These are phyloP conservation scores for Triticum turgidum DNA, from an alignment of 176 grass and related monocot species.

Conservation along the genomic window DNA sequence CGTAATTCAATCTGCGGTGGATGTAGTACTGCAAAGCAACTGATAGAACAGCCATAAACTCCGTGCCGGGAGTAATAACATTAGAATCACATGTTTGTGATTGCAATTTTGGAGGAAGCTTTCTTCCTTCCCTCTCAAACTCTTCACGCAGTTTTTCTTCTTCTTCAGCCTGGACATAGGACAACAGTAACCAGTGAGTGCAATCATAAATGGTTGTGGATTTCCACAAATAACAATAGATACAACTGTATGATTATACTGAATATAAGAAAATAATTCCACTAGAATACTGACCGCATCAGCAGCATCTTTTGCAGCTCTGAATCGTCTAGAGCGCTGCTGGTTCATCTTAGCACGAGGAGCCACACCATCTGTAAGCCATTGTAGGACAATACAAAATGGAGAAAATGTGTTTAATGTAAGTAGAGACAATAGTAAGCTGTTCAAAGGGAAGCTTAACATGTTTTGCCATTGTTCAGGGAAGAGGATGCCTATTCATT, in stretches of 20 bases:
- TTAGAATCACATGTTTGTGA: constrained; percentile 95
- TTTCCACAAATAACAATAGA: not conserved
- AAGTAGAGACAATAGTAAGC: not conserved
- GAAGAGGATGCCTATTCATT: not conserved
- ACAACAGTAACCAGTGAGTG: constrained; percentile 4
- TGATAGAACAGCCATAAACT: constrained; percentile 98
- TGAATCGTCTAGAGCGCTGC: constrained; percentile 93
- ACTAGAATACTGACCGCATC: constrained; percentile 79
- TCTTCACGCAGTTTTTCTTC: constrained; percentile 90
- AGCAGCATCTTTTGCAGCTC: constrained; percentile 97
- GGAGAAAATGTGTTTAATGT: not conserved
- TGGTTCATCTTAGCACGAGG: constrained; percentile 99
- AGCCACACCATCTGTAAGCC: constrained; percentile 82
- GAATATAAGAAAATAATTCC: constrained; percentile 12
- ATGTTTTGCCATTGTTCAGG: constrained; percentile 13
- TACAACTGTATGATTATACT: not conserved
- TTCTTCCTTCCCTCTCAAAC: constrained; percentile 96
- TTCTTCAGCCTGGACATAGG: constrained; percentile 63
- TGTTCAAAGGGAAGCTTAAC: not conserved
- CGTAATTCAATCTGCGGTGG: constrained; percentile 94
- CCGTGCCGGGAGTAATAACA: constrained; percentile 95
- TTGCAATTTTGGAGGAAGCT: constrained; percentile 86
- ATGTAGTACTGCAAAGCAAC: constrained; percentile 94
- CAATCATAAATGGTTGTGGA: constrained; percentile 17
- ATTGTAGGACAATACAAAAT: constrained; percentile 22